These are phyloP conservation scores for Auriculariales sp. DNA, from an alignment of 768 basidiomycete species.

Conservation along the genomic window DNA sequence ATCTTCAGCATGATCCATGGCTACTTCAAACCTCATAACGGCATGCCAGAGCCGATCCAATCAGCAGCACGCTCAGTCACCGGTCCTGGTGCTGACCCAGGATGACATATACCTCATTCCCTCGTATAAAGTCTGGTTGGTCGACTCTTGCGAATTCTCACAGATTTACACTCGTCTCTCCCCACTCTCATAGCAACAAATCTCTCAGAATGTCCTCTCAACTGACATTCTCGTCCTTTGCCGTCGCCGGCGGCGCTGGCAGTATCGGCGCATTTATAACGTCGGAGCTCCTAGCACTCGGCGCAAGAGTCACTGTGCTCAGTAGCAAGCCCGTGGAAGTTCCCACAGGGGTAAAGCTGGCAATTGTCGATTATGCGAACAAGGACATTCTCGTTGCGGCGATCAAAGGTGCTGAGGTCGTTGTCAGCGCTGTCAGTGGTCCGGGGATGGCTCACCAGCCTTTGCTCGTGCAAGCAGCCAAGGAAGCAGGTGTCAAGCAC, in stretches of 20 bases:
- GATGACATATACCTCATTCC: too few species aligned
- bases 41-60: too few species aligned
- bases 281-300: slow-evolving; percentile 2
- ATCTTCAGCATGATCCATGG: too few species aligned
- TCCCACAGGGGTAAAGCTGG: neutral
- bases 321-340: neutral
- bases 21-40: too few species aligned
- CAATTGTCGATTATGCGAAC: neutral
- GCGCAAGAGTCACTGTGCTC: neutral
- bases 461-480: slow-evolving; percentile 10
- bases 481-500: slow-evolving; percentile 15
- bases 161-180: too few species aligned
- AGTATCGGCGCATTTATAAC: slow-evolving; percentile 2
- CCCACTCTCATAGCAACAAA: too few species aligned
- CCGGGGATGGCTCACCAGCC: slow-evolving; percentile 4
- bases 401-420: neutral
- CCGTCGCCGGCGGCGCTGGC: slow-evolving; percentile 5
- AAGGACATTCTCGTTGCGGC: neutral
- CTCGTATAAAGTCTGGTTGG: too few species aligned
- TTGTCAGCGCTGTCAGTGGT: neutral
- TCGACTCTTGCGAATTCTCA: too few species aligned
- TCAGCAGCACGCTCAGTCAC: too few species aligned
- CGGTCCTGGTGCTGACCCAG: too few species aligned
- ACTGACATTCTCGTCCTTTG: slow-evolving; percentile 4
- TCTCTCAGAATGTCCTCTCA: too few species aligned